Evolutionary conservation across 257 asterid genomes (phyloP).

Genomic region (Henckelia pumila): DNA sequence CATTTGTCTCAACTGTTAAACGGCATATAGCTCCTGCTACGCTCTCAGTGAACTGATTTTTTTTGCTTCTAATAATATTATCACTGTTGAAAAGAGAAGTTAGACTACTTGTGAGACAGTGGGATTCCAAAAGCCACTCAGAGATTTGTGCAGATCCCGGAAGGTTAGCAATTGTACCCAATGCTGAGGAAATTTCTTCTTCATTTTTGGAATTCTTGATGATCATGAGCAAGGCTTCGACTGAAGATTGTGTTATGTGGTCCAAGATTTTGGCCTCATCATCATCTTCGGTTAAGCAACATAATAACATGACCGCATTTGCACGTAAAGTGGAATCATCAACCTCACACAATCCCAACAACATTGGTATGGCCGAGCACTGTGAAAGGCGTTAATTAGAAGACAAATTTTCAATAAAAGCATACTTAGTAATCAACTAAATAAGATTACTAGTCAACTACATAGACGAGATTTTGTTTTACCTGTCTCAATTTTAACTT

Average conservation of each 20-base stretch:
- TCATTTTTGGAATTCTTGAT: conserved; percentile 37
- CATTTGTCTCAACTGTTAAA: conserved; percentile 39
- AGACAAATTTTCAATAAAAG: neutral
- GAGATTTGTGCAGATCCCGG: conserved; percentile 42
- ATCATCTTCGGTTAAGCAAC: conserved; percentile 39
- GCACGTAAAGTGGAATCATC: conserved; percentile 40
- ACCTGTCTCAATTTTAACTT: conserved; percentile 57
- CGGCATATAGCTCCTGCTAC: conserved; percentile 54
- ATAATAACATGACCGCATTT: conserved; percentile 46
- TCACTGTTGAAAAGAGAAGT: conserved; percentile 27
- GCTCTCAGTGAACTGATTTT: conserved; percentile 41
- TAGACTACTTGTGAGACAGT: conserved; percentile 33
- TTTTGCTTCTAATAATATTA: conserved; percentile 25
- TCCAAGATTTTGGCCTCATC: conserved; percentile 34
- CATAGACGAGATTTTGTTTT: neutral
- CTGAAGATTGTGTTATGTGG: conserved; percentile 38
- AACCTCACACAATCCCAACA: conserved; percentile 45
- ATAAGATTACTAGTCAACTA: neutral
- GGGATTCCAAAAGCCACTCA: conserved; percentile 51
- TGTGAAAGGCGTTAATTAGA: conserved; percentile 26
- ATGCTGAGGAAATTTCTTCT: conserved; percentile 49
- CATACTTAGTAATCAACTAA: too few species aligned
- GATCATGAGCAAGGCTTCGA: conserved; percentile 41
- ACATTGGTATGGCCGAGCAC: conserved; percentile 48
- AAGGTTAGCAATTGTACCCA: conserved; percentile 53